Evolutionary conservation across 2,329 filamentous ascomycete genomes (phyloP).

Genomic region (Cladosporium oxysporum): DNA sequence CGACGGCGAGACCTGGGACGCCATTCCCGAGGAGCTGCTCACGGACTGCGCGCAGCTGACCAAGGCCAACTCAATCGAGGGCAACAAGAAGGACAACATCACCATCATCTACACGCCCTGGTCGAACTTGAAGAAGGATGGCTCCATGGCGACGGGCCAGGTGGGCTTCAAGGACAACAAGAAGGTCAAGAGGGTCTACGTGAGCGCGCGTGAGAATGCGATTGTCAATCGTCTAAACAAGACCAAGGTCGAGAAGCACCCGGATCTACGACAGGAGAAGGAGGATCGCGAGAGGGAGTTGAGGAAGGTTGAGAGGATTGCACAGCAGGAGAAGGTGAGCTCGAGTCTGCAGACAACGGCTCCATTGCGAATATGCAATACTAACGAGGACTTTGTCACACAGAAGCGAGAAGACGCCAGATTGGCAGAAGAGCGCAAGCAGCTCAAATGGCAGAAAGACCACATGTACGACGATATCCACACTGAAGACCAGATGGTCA

Average conservation of each 20-base stretch:
- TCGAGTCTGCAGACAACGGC: not conserved
- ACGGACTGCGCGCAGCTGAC: constrained; percentile 94
- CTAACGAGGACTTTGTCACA: not conserved
- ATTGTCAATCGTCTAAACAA: constrained; percentile 99
- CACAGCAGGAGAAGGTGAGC: constrained; percentile 61
- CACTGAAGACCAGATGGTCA: constrained; percentile 74
- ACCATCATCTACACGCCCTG: constrained; percentile 97
- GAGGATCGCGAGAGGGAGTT: constrained; percentile 73
- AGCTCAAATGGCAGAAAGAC: constrained; percentile 93
- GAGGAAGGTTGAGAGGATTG: constrained; percentile 68
- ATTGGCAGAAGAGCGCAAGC: constrained; percentile 75
- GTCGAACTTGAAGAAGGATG: constrained; percentile 94
- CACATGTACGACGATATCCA: constrained; percentile 96
- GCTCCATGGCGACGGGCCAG: constrained; percentile 92
- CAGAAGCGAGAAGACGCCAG: constrained; percentile 74
- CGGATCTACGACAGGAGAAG: constrained; percentile 79
- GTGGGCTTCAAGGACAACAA: constrained; percentile 91
- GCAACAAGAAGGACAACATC: constrained; percentile 98
- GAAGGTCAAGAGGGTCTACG: constrained; percentile 79
- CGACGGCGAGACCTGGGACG: constrained; percentile 80
- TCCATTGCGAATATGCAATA: not conserved
- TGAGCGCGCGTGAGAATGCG: constrained; percentile 78
- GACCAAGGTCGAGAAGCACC: constrained; percentile 85
- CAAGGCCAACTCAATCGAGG: constrained; percentile 98
- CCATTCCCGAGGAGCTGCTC: constrained; percentile 72